Percentiles rank a stretch among this genome's conserved stretches.
Evolutionary conservation across 352 stramenopile genomes (phyloP).

Genomic region (Phytophthora pluvialis): DNA sequence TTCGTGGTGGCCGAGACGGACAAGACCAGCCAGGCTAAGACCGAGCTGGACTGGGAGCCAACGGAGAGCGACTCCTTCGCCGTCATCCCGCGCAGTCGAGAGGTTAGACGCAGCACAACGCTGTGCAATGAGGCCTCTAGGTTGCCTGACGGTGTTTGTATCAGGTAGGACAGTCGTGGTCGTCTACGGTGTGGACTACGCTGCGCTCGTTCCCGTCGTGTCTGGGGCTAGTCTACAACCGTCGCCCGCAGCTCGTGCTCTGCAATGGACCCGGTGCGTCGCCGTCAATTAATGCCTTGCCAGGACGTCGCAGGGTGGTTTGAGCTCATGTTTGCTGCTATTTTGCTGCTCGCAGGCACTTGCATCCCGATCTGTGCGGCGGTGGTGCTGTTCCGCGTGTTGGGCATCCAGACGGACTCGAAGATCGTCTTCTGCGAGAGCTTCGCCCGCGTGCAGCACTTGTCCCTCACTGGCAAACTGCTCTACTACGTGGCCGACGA

Average conservation of each 20-base stretch:
- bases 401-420: constrained; percentile 66
- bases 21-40: constrained; percentile 89
- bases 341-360: constrained; percentile 63
- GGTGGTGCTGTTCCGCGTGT: constrained; percentile 85
- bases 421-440: constrained; percentile 95
- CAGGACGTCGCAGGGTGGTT: not conserved
- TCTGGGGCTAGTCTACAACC: constrained; percentile 69
- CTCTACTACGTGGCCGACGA: constrained; percentile 94
- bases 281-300: not conserved
- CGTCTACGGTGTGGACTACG: constrained; percentile 90
- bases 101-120: constrained; percentile 52
- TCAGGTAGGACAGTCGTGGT: constrained; percentile 93
- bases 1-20: constrained; percentile 93
- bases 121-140: not conserved
- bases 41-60: constrained; percentile 68
- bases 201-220: constrained; percentile 79
- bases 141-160: constrained; percentile 4
- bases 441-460: constrained; percentile 92
- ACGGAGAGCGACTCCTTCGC: constrained; percentile 57
- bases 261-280: constrained; percentile 90
- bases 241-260: constrained; percentile 89
- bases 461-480: constrained; percentile 94
- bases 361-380: constrained; percentile 93
- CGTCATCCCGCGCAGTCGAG: constrained; percentile 91
- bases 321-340: not conserved